phyloP scores from a whole-genome alignment of 2,329 filamentous ascomycete species.

The Aphanocladium album region DNA sequence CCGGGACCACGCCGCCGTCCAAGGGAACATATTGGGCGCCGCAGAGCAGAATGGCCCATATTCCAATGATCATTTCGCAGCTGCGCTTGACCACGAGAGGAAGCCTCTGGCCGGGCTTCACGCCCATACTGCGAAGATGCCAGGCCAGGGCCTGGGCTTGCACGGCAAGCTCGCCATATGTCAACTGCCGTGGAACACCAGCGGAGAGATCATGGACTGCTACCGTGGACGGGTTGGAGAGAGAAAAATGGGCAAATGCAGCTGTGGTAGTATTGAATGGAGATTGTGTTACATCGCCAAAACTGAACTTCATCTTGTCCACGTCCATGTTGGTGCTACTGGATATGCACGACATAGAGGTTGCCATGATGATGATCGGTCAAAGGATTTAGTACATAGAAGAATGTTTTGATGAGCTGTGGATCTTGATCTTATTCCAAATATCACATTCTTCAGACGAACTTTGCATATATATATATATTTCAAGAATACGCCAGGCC shows the following conservation, averaged over 20 bases:
- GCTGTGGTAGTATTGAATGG: constrained; percentile 36
- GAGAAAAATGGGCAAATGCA: constrained; percentile 35
- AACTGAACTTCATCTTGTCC: constrained; percentile 13
- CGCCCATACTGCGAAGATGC: constrained; percentile 33
- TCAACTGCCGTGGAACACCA: constrained; percentile 28
- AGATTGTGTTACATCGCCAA: constrained; percentile 21
- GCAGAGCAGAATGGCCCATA: constrained; percentile 50
- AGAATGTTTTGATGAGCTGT: neutral
- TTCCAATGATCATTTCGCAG: constrained; percentile 52
- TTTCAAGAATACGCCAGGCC: neutral
- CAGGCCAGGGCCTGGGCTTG: constrained; percentile 38
- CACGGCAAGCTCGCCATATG: constrained; percentile 40
- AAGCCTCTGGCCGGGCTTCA: constrained; percentile 41
- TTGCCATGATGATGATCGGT: neutral
- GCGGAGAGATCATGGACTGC: constrained; percentile 35
- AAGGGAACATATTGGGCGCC: constrained; percentile 57
- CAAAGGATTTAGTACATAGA: neutral
- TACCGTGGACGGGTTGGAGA: constrained; percentile 29
- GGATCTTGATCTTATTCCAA: neutral
- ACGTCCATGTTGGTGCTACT: constrained; percentile 10
- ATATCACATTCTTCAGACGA: neutral
- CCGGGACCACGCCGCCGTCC: constrained; percentile 49
- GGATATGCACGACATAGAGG: constrained; percentile 1
- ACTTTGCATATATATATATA: neutral
- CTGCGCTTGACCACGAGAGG: constrained; percentile 52